A percentile compares a stretch with the other conserved stretches of the same genome.
Evolutionary conservation across 805 yeast species (phyloP).

Genomic region (Saccharomycopsis microspora): DNA sequence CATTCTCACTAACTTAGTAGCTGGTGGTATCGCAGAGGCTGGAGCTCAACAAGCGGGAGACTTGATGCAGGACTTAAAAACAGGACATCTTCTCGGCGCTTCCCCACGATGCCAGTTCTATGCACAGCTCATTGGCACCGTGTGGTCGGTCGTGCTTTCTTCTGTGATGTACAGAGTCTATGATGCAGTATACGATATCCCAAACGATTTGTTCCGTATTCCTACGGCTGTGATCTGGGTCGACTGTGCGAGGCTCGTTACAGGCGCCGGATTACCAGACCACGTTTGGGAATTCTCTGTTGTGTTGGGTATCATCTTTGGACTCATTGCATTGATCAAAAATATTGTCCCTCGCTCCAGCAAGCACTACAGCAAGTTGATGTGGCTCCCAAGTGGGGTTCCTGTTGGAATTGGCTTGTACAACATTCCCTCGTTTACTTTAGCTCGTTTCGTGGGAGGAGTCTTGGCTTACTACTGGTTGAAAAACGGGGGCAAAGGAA

Average conservation of each 20-base stretch:
- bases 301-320: slow-evolving; percentile 58
- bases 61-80: slow-evolving; percentile 91
- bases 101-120: slow-evolving; percentile 85
- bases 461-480: slow-evolving; percentile 51
- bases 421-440: slow-evolving; percentile 85
- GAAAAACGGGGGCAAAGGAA: slow-evolving; percentile 26
- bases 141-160: slow-evolving; percentile 72
- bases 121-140: slow-evolving; percentile 83
- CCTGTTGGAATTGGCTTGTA: slow-evolving; percentile 97
- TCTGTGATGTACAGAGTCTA: slow-evolving; percentile 76
- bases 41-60: slow-evolving; percentile 99
- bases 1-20: slow-evolving; percentile 74
- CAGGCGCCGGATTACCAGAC: slow-evolving; percentile 85
- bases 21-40: slow-evolving; percentile 97
- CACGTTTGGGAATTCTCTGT: slow-evolving; percentile 52
- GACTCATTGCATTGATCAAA: slow-evolving; percentile 50
- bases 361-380: slow-evolving; percentile 29
- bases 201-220: slow-evolving; percentile 68
- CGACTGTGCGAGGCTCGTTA: slow-evolving; percentile 86
- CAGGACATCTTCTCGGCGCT: slow-evolving; percentile 87
- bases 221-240: slow-evolving; percentile 97
- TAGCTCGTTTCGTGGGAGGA: slow-evolving; percentile 91
- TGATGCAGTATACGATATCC: slow-evolving; percentile 74
- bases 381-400: slow-evolving; percentile 82
- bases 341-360: slow-evolving; percentile 37